Evolutionary conservation across 352 stramenopile genomes (phyloP).

Genomic region (Phytophthora litchii): DNA sequence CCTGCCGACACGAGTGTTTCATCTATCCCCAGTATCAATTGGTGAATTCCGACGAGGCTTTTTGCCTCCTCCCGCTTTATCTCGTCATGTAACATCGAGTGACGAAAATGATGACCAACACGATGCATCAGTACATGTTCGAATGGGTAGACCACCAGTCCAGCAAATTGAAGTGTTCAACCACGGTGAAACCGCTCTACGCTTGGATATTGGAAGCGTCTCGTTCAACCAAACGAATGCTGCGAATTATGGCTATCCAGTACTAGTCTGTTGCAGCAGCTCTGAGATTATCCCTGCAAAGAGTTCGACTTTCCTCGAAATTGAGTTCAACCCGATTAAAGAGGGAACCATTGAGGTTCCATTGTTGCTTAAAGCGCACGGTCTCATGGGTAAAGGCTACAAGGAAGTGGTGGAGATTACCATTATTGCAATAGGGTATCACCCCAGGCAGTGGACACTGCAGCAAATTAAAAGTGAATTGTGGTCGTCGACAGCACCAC

Average conservation of each 20-base stretch:
- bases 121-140: neutral
- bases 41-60: constrained; percentile 58
- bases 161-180: constrained; percentile 86
- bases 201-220: constrained; percentile 64
- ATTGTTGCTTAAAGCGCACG: constrained; percentile 70
- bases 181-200: constrained; percentile 67
- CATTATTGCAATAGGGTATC: constrained; percentile 63
- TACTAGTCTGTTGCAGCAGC: constrained; percentile 56
- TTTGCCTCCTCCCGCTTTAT: constrained; percentile 13
- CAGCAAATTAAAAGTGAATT: constrained; percentile 40
- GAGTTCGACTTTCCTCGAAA: constrained; percentile 67
- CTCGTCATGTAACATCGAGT: constrained; percentile 2
- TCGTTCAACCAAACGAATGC: constrained; percentile 62
- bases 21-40: constrained; percentile 76
- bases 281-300: constrained; percentile 67
- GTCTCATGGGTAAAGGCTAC: constrained; percentile 72
- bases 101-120: constrained; percentile 8
- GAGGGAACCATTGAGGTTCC: constrained; percentile 51
- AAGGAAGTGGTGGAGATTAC: constrained; percentile 69
- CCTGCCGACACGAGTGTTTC: constrained; percentile 55
- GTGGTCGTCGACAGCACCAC: constrained; percentile 18
- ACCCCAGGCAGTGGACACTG: constrained; percentile 49
- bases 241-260: constrained; percentile 55
- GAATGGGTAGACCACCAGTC: constrained; percentile 42
- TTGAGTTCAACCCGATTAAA: constrained; percentile 83